Base-by-base conservation (phyloP, 371 early-diverging fungal genomes). In the Mycotypha africana region DNA sequence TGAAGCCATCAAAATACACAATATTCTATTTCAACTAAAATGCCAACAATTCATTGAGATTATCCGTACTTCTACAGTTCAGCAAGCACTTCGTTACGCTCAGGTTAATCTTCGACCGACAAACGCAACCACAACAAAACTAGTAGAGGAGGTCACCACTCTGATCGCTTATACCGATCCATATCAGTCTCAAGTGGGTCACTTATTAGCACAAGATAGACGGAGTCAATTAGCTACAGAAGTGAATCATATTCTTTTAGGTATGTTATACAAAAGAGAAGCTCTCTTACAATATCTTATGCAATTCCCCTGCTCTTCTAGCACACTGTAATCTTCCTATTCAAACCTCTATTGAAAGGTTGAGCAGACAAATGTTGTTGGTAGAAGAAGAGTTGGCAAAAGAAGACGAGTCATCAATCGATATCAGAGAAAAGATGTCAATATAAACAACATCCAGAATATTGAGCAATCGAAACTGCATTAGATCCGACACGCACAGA, bases 41-140 rank as follows among this genome's bases (percentile, higher is more conserved):
- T 70, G 70, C 20, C 70, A 70, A 38, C 63, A 61, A 12, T 70
- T 70, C 42, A 50, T 70, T 11, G 70, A 61, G 31, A 58, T 68
- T 8, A 53, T 57, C 5, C 58, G 60, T 8, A 43, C 57, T 20
- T 47, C 51, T 23, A 42, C 45, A 16, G 56, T 53, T 31, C 37
- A 56, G 7, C 57, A 60, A 1, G 62, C 67, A 32, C 70, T 80
- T 34, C 48, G 41, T 5, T 62, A 49, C 20, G 57, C 59, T 56
- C 78, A 45, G 51, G 51, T 39, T n/a, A 51, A 70, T 37, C 47
- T 70, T 11, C 49, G 50, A 47, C 47, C 60, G 7, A 42, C 47
- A n/a, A 47, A 56, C 17, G 49, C 40, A 22, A 24, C 36, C 15
- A 39, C 42, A 10, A 66, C 45, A 23, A 62, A 63, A n/a, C 38